Evolutionary conservation across 805 yeast genomes (phyloP).

Genomic region (Saturnispora mendoncae): DNA sequence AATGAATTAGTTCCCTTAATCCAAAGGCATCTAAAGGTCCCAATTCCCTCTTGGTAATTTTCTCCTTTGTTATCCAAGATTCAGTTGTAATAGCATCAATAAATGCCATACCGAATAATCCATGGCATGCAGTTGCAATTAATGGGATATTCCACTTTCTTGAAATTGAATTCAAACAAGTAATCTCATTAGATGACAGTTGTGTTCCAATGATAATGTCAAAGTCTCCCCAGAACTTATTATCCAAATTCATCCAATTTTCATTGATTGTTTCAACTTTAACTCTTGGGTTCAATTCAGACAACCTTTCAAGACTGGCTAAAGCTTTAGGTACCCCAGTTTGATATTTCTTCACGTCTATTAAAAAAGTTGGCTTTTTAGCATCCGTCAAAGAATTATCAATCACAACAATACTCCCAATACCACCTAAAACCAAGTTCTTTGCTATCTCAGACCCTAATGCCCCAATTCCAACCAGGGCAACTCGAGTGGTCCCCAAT

Average conservation of each 20-base stretch:
- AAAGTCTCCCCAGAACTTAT: constrained; percentile 42
- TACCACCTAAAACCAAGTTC: constrained; percentile 80
- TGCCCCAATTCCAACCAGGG: constrained; percentile 66
- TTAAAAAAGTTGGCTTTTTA: constrained; percentile 60
- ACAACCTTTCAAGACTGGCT: constrained; percentile 46
- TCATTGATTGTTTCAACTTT: constrained; percentile 27
- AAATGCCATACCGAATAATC: constrained; percentile 75
- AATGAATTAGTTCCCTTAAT: constrained; percentile 29
- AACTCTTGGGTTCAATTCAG: constrained; percentile 76
- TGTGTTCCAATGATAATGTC: constrained; percentile 75
- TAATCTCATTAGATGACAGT: constrained; percentile 33
- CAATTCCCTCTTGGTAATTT: constrained; percentile 39
- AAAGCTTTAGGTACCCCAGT: constrained; percentile 50
- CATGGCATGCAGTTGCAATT: constrained; percentile 61
- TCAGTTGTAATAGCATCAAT: constrained; percentile 65
- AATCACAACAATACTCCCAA: constrained; percentile 65
- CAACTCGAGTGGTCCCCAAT: constrained; percentile 61
- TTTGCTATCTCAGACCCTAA: constrained; percentile 77
- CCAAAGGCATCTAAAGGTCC: constrained; percentile 29
- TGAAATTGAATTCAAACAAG: constrained; percentile 44
- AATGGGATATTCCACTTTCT: constrained; percentile 54
- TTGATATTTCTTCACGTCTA: constrained; percentile 45
- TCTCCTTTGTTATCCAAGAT: constrained; percentile 44
- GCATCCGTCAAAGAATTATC: constrained; percentile 42
- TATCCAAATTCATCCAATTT: constrained; percentile 17